Evolutionary conservation across 1,139 yeast species (phyloP).

Genomic region (Yamadazyma sp.): DNA sequence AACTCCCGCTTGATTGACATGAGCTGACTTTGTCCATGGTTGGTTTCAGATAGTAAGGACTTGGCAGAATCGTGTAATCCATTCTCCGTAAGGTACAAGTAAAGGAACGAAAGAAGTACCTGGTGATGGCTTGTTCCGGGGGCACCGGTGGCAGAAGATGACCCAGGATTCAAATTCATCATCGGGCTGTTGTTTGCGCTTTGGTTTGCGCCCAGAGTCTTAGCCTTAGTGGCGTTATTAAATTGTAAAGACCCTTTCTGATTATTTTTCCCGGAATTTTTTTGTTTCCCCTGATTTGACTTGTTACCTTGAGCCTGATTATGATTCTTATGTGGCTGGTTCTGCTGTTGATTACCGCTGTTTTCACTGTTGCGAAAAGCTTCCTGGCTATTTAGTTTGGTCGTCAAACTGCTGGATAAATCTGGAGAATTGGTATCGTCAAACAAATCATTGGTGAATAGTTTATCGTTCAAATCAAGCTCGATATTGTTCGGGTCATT

Average conservation of each 20-base stretch:
- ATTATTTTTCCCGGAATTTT: background rate
- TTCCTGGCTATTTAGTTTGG: background rate
- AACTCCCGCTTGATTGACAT: constrained; percentile 18
- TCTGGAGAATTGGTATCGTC: constrained; percentile 5
- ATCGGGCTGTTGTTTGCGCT: background rate
- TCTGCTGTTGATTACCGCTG: background rate
- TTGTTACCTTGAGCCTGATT: constrained; percentile 1
- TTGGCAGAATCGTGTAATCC: constrained; percentile 52
- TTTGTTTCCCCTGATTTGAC: constrained; percentile 1
- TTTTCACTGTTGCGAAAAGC: background rate
- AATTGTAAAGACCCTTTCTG: background rate
- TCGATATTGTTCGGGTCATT: constrained; percentile 13
- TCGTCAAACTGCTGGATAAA: background rate
- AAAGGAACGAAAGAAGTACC: constrained; percentile 47
- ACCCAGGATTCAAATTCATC: background rate
- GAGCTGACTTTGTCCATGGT: constrained; percentile 22
- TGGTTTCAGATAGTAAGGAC: constrained; percentile 42
- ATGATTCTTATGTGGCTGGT: constrained; percentile 1
- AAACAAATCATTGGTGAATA: constrained; percentile 10
- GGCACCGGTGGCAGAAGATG: no score
- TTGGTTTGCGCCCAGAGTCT: background rate
- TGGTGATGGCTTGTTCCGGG: constrained; percentile 16
- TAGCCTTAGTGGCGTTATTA: background rate
- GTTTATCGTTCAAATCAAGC: constrained; percentile 13
- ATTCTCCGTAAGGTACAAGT: constrained; percentile 46